A percentile compares a stretch with the other conserved stretches of the same genome.
Evolutionary conservation across 345 rosid species (phyloP).

Genomic region (Carallia brachiata): DNA sequence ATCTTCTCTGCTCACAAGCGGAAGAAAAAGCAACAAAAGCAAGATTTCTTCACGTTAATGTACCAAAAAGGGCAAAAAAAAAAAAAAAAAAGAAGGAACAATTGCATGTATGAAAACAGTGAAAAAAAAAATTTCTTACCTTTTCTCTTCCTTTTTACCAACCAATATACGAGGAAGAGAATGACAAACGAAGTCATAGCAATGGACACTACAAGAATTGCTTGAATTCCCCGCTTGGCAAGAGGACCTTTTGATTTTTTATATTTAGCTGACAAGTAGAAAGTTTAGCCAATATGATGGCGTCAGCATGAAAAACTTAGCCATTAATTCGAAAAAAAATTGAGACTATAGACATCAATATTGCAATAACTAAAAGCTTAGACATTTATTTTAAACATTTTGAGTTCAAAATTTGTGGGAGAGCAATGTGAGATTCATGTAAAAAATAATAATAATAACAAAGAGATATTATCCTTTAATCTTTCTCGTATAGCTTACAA

Average conservation of each 20-base stretch:
- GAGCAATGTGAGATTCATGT: no score
- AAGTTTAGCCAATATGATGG: no score
- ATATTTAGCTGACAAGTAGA: slow-evolving; percentile 11
- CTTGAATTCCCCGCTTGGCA: slow-evolving; percentile 10
- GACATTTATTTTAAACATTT: no score
- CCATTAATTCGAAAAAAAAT: not conserved
- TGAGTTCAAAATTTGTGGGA: not conserved
- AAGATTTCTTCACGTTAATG: no score
- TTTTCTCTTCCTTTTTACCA: slow-evolving; percentile 7
- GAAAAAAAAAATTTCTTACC: slow-evolving; percentile 14
- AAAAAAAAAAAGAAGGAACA: no score
- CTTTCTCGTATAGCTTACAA: no score
- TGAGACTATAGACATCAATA: not conserved
- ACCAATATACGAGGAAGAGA: not conserved
- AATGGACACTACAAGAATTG: slow-evolving; percentile 14
- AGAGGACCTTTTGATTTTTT: slow-evolving; percentile 15
- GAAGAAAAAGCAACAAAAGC: no score
- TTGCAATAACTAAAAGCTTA: no score
- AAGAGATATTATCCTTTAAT: no score
- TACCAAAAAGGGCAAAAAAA: no score
- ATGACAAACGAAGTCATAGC: slow-evolving; percentile 6
- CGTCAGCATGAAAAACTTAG: not conserved
- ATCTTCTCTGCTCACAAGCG: no score
- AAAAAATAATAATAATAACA: no score
- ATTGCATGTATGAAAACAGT: not conserved